Evolutionary conservation across 768 basidiomycete species (phyloP).

Genomic region (Podaxis carcinomalis): DNA sequence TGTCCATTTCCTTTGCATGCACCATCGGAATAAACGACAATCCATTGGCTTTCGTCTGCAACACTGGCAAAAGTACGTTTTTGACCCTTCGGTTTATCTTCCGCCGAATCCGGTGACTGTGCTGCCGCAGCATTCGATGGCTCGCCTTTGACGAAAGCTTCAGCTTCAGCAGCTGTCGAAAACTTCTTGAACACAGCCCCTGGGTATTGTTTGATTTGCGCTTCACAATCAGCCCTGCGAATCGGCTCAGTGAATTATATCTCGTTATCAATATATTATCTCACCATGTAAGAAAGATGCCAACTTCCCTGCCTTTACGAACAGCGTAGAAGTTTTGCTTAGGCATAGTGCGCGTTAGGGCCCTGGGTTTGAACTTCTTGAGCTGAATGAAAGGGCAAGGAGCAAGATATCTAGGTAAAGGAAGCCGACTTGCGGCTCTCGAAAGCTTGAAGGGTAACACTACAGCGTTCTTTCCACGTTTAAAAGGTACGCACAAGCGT

Average conservation of each 20-base stretch:
- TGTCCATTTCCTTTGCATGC: slow-evolving; percentile 84
- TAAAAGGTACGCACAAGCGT: neutral
- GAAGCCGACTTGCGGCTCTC: neutral
- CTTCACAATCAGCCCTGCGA: slow-evolving; percentile 68
- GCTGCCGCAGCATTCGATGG: slow-evolving; percentile 1
- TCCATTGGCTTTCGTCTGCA: slow-evolving; percentile 27
- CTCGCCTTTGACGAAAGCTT: slow-evolving; percentile 40
- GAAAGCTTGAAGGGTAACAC: neutral
- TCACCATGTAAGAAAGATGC: slow-evolving; percentile 72
- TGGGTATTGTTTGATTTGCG: slow-evolving; percentile 61
- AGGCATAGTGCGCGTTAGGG: slow-evolving; percentile 17
- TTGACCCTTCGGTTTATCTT: neutral
- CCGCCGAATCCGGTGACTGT: slow-evolving; percentile 6
- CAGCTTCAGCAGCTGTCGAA: slow-evolving; percentile 47
- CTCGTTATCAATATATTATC: slow-evolving; percentile 11
- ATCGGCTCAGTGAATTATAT: neutral
- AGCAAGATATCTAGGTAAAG: neutral
- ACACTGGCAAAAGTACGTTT: slow-evolving; percentile 13
- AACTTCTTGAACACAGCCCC: slow-evolving; percentile 72
- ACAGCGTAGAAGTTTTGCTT: slow-evolving; percentile 73
- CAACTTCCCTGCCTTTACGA: slow-evolving; percentile 52
- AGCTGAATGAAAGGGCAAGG: neutral
- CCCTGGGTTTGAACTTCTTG: slow-evolving; percentile 3
- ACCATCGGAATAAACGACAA: slow-evolving; percentile 82
- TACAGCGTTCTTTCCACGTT: neutral